Evolutionary conservation across 345 rosid genomes (phyloP).

Genomic region (Noccaea caerulescens): DNA sequence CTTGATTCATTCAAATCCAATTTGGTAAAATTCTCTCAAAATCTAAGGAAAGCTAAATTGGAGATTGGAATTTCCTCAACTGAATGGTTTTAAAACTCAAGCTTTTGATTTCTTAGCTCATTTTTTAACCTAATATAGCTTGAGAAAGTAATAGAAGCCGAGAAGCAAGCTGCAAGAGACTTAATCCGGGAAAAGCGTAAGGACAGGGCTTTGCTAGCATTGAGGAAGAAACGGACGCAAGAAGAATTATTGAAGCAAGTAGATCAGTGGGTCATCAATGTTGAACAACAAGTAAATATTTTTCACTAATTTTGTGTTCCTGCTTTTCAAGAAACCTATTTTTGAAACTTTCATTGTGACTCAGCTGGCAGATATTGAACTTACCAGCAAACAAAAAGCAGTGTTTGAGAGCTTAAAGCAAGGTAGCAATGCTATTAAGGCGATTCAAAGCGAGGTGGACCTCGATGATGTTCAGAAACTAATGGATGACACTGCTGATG

Average conservation of each 20-base stretch:
- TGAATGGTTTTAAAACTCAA: background rate
- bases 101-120: constrained; percentile 20
- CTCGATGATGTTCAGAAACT: constrained; percentile 91
- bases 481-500: constrained; percentile 94
- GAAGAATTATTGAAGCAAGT: constrained; percentile 92
- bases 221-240: constrained; percentile 96
- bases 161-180: constrained; percentile 85
- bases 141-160: constrained; percentile 82
- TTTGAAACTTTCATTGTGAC: constrained; percentile 23
- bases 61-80: background rate
- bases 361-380: constrained; percentile 94
- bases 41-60: background rate
- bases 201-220: constrained; percentile 85
- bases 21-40: background rate
- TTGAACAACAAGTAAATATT: constrained; percentile 80
- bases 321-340: background rate
- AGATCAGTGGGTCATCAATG: constrained; percentile 92
- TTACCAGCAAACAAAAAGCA: constrained; percentile 92
- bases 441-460: constrained; percentile 85
- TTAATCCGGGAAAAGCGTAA: constrained; percentile 80
- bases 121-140: constrained; percentile 50
- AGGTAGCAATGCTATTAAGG: constrained; percentile 82
- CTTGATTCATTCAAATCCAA: background rate
- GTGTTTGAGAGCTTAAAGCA: constrained; percentile 92
- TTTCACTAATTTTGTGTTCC: background rate